A percentile compares a stretch with the other conserved stretches of the same genome.
Evolutionary conservation across 1,284 basidiomycete species (phyloP).

Genomic region (Ceratobasidium sp.): DNA sequence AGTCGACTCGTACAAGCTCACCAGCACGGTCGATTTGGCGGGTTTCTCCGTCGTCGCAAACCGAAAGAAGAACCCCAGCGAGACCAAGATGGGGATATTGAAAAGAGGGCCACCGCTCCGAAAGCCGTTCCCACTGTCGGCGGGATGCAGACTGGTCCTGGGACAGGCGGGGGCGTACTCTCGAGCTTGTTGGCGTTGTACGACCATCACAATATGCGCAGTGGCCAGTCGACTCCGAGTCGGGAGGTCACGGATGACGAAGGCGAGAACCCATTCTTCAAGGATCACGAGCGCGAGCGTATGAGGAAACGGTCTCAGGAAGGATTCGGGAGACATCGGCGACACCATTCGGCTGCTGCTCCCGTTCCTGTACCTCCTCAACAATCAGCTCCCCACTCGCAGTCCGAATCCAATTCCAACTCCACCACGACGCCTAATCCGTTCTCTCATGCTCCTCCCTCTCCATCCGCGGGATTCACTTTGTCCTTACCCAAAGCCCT

Average conservation of each 20-base stretch:
- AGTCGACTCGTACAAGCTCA: slow-evolving; percentile 29
- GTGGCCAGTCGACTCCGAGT: slow-evolving; percentile 53
- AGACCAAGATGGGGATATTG: slow-evolving; percentile 29
- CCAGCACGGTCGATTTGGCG: slow-evolving; percentile 22
- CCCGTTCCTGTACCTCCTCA: slow-evolving; percentile 48
- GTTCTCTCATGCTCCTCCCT: not conserved
- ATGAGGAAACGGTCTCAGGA: slow-evolving; percentile 12
- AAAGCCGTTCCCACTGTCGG: slow-evolving; percentile 5
- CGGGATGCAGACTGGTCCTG: slow-evolving; percentile 14
- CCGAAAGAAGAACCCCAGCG: slow-evolving; percentile 18
- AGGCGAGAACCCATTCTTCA: slow-evolving; percentile 35
- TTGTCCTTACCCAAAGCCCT: slow-evolving; percentile 6
- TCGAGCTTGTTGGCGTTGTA: slow-evolving; percentile 69
- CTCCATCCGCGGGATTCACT: slow-evolving; percentile 17
- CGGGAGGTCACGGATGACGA: slow-evolving; percentile 33
- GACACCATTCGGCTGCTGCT: slow-evolving; percentile 48
- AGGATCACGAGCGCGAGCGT: not conserved
- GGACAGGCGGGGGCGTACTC: slow-evolving; percentile 62
- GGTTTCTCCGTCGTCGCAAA: slow-evolving; percentile 16
- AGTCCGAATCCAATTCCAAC: not conserved
- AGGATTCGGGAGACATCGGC: slow-evolving; percentile 10
- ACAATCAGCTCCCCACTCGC: too few species aligned
- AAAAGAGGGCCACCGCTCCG: slow-evolving; percentile 39
- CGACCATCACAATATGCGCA: slow-evolving; percentile 58
- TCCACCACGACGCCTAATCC: not conserved